Base-by-base conservation (phyloP, 2,329 filamentous ascomycete genomes). In the Monilinia laxa region DNA sequence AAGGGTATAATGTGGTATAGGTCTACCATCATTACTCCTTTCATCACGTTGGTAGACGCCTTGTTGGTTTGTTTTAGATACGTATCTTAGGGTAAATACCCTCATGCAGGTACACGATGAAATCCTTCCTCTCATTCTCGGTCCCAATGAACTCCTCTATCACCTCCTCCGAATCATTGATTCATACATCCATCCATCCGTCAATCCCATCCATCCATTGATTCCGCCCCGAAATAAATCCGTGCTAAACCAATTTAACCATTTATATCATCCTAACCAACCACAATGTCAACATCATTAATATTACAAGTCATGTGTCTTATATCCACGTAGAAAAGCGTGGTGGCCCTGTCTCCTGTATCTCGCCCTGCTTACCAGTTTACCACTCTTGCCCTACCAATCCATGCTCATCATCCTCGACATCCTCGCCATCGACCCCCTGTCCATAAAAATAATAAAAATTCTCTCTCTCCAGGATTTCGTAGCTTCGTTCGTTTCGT, bases 91-190 rank as follows among this genome's bases (percentile, higher is more conserved):
- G 40, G 40, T 31, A 16, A 16, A 47, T 35, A 31, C 25, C 25
- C 40, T 59, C 14, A 59, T 59, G 56, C 56, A 59, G 40, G 56
- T 59, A 59, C 56, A 47, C 18, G 18, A 54, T 18, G 16, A 47
- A 31, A 31, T 5, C 18, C 5, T 28, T 35, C 31, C 3, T 35
- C 5, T 4, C 20, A 9, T 14, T 38, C 23, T 18, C 10, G 2
- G 25, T 20, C 55, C 23, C 55, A 45, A 45, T 28, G 12, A 14
- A 42, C 28, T 10, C 23, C 6, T 20, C 16, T 7, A 38, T 9
- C 9, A 7, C 16, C 16, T 58, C 23, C 16, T 45, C 38, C 9
- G n/a, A 58, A 28, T 42, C 38, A 42, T 28, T 28, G n/a, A 45
- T 57, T 28, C 40, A 45, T 35, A 6, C 38, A 16, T 52, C 23